Base-by-base conservation (phyloP, 75 land plant species). In the Cupressus sempervirens region DNA sequence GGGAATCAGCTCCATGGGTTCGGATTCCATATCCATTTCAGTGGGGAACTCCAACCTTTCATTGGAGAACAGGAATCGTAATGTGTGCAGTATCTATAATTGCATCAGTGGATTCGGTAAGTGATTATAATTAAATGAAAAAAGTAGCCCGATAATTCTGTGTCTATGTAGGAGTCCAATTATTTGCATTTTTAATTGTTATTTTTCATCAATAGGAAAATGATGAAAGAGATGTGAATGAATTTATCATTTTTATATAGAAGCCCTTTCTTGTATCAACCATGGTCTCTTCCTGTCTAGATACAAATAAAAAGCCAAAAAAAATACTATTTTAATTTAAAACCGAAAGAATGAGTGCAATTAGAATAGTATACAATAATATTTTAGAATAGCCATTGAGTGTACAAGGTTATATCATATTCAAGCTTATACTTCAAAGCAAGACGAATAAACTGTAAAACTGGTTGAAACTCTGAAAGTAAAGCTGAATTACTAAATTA, bases 21-120 rank as follows among this genome's bases (percentile, higher is more conserved):
- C 88, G 98, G 52, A 91, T 98, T 89, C 99, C 99, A 45, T 96
- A 98, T 86, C 99, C 99, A 16, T 91, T 98, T 70, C 99, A 98
- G 83, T 98, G 99, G 99, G 99, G 99, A 40, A 89, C 87, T 34
- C 99, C 99, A 74, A 88, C 92, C 7, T 96, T 98, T 87, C 75
- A 86, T 29, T 96, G 96, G 96, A 93, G 90, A 77, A 93, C 92
- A 85, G 98, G 90, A 26, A 13, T 93, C 58, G 90, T 98, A 14
- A 96, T 96, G 98, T 93, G 96, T 84, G 94, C 88, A 10, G 99
- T 88, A 1, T 91, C 98, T 1, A 83, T 94, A 40, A 93, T 98
- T 53, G 91, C 98, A 80, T 92, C 98, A n/a, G 94, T 98, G 34
- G 99, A 96, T 89, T 98, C 99, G 84, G 99, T 98, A 73, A 91